A percentile compares a stretch with the other conserved stretches of the same genome.
These are phyloP conservation scores for Xylaria sp. DNA, from an alignment of 2,329 filamentous ascomycete genomes.

Conservation along the genomic window DNA sequence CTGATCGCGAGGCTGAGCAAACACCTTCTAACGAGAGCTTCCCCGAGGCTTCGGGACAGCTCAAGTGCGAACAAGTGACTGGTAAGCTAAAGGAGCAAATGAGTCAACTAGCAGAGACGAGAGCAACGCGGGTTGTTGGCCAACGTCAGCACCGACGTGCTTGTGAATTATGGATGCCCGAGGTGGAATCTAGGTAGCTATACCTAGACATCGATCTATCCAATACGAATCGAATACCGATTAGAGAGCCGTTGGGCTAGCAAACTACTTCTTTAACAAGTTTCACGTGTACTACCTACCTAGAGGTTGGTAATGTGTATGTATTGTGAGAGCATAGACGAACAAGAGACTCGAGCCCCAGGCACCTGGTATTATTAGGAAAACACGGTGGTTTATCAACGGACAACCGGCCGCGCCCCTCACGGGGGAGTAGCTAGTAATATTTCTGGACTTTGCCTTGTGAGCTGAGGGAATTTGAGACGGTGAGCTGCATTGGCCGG, in stretches of 20 bases:
- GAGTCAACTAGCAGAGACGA: neutral
- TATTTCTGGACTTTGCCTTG: neutral
- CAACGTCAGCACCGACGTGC: neutral
- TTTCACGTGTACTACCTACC: neutral
- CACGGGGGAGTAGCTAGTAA: neutral
- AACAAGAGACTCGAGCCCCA: neutral
- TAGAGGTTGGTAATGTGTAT: neutral
- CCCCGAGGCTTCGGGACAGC: conserved; percentile 1
- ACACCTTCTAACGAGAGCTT: conserved; percentile 3
- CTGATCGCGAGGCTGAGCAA: conserved; percentile 30
- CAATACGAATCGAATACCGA: neutral
- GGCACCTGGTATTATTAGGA: neutral
- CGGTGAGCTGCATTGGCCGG: conserved; percentile 43
- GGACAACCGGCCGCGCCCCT: neutral
- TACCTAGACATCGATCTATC: conserved; percentile 1
- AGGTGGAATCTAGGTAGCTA: neutral
- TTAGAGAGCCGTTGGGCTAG: neutral
- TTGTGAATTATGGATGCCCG: neutral
- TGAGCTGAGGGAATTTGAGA: conserved; percentile 27
- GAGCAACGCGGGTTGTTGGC: neutral
- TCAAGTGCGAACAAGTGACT: conserved; percentile 3
- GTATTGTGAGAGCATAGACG: neutral
- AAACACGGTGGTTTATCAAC: conserved; percentile 4
- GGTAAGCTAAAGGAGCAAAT: neutral
- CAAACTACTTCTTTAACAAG: neutral